Base-by-base conservation (phyloP, 2,329 filamentous ascomycete species). In the Didymellaceae sp. region DNA sequence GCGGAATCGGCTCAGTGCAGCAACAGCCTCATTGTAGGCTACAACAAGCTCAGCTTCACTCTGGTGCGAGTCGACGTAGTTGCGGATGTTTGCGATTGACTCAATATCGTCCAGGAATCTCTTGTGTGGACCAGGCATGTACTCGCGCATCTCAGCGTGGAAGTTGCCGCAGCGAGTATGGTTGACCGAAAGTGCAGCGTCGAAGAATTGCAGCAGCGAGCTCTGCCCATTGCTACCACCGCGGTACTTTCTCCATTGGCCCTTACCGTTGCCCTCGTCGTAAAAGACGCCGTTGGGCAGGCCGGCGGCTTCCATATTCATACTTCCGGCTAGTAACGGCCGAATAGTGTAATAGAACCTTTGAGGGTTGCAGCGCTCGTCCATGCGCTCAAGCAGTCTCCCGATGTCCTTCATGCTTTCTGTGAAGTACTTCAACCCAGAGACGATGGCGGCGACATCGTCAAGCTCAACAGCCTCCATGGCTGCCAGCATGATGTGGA, bases 181-280 rank as follows among this genome's bases (percentile, higher is more conserved):
- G 22, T 77, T 72, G 14, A 82, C 77, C 0, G 77, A 79, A 2
- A 83, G 72, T 2, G 78, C 77, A 6, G 80, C 78, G 55, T 83
- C 80, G 50, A 81, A 79, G 16, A 81, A 78, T 39, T 82, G 80
- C 3, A 83, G 74, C 35, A 83, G 55, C 0, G 80, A 81, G 63
- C 79, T 82, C 57, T 82, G 80, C 0, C 78, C 80, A 57, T 83
- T 83, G 54, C 80, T 82, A 0, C 80, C 80, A 2, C 80, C 80
- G 24, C 78, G 77, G 49, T 80, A 78, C 40, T 79, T 76, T 16
- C 73, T 71, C 79, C 79, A 82, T 10, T 75, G 65, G 1, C 78
- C 79, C 28, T 73, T 71, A 0, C 77, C 78, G 6, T 78, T 59
- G 3, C 79, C 80, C 30, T 77, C 67, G 44, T 82, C 79, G 55